Evolutionary conservation across 148 eudicot genomes (phyloP), one percentile per base, ranked within the genome.

Genomic region (Rhododendron molle): DNA sequence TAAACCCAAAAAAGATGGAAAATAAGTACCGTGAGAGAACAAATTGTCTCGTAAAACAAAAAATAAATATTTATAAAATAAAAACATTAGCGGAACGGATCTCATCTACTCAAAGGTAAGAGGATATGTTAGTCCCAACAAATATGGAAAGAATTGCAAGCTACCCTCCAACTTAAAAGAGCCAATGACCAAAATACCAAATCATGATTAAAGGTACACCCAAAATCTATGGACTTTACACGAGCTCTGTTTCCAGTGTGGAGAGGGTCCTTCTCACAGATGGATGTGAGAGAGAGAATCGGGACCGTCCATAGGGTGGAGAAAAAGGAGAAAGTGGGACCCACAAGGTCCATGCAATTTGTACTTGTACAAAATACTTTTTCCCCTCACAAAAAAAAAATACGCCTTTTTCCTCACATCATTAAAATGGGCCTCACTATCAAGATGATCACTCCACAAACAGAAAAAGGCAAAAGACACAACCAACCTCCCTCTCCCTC

Each of bases 321-420:
- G 69, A 54, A 32, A 34, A 28, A 32, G 36, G 1, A 50, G 15
- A 7, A 49, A 52, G 73, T 81, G 87, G 81, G 81, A 38, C 84
- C 87, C 87, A 86, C 87, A 49, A 14, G 87, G 87, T 69, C 89
- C 90, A 71, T 77, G 80, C 82, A 88, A 62, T 83, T 78, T 92
- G 92, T 92, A 90, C 92, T 92, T 92, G 89, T 71, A 88, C 86
- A 67, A 87, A 67, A 23, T 88, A 87, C 89, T 89, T 86, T 89
- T 86, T 86, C 86, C 84, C 86, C 9, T 46, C 49, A 46, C 49
- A 46, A 46, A 46, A 46, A 7, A 7, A 46, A 1, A 7, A 9
- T 46, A 46, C 49, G 9, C 49, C 89, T 89, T 86, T 89, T 86
- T 85, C 86, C 85, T 81, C 77, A 72, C 89, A 92, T 80, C 86